Evolutionary conservation across 2,329 filamentous ascomycete genomes (phyloP), one percentile per base, ranked within the genome.

Genomic region (Anthostomella pinea): DNA sequence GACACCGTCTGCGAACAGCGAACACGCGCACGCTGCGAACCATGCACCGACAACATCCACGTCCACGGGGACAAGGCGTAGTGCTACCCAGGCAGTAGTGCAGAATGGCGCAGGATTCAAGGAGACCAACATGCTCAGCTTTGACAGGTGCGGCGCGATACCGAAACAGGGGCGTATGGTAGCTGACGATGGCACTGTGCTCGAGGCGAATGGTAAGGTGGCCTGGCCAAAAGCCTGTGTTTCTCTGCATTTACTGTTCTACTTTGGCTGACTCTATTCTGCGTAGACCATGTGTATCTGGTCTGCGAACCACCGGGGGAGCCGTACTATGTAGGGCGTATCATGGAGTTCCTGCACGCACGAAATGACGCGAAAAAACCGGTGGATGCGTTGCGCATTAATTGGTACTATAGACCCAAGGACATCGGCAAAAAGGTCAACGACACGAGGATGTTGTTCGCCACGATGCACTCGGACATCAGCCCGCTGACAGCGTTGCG

Each of bases 391-490:
- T 66, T 98, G 54, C 84, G 90, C 51, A 86, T 97, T 58, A 98
- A 98, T 68, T 98, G 93, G 93, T 96, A 91, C 66, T 97, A 97
- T 64, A 82, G 93, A 25, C 91, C 93, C 38, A 89, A 93, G 64
- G 93, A 98, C 66, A 95, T 97, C 58, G 87, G 87, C 51, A 87
- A 90, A 52, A 93, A 90, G 67, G 84, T 87, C 52, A 84, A 86
- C 61, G 93, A 98, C 70, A 91, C 87, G 41, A 85, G 93, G 45
- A 74, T 91, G 54, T 81, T 98, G 34, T 96, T 91, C 66, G 91
- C 89, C 45, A 95, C 93, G 19, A 98, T 98, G 93, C 93, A 98
- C 65, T 97, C 93, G 17, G 93, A 98, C 69, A 85, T 89, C 45
- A 95, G 88, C 60, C 93, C 93, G 39, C 73, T 98, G 54, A 89